A percentile compares a stretch with the other conserved stretches of the same genome.
These are phyloP conservation scores for Saposhnikovia divaricata DNA, from an alignment of 129 eudicot genomes.

Conservation along the genomic window DNA sequence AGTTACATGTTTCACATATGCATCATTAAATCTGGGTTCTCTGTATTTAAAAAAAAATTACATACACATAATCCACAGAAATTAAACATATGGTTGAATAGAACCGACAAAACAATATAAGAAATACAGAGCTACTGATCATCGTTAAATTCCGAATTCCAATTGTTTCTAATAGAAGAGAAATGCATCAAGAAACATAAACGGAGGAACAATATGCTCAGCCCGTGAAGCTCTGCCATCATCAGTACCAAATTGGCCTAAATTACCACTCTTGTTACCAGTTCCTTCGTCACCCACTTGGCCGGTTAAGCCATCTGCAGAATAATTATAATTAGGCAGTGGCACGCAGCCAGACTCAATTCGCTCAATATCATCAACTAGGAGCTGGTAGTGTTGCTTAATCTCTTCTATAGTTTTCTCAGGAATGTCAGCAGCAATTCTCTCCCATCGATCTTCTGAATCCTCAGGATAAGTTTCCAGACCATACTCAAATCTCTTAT, in stretches of 20 bases:
- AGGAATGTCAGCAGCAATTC: constrained; percentile 49
- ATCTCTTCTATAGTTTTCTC: constrained; percentile 75
- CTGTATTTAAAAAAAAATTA: background rate
- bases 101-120: background rate
- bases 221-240: constrained; percentile 50
- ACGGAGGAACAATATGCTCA: constrained; percentile 30
- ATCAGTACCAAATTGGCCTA: constrained; percentile 31
- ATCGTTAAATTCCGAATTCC: background rate
- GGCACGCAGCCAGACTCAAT: constrained; percentile 79
- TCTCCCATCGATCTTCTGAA: constrained; percentile 68
- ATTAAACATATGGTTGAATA: background rate
- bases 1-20: background rate
- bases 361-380: constrained; percentile 55
- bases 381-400: constrained; percentile 62
- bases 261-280: constrained; percentile 47
- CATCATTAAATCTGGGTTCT: background rate
- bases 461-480: constrained; percentile 56
- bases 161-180: background rate
- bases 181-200: background rate
- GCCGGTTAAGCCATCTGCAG: constrained; percentile 47
- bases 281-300: constrained; percentile 41
- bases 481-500: constrained; percentile 75
- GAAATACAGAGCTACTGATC: background rate
- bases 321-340: constrained; percentile 52
- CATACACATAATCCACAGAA: background rate